A percentile compares a stretch with the other conserved stretches of the same genome.
Conservation (phyloP, 495 filamentous ascomycete species). For the Podospora comata region DNA sequence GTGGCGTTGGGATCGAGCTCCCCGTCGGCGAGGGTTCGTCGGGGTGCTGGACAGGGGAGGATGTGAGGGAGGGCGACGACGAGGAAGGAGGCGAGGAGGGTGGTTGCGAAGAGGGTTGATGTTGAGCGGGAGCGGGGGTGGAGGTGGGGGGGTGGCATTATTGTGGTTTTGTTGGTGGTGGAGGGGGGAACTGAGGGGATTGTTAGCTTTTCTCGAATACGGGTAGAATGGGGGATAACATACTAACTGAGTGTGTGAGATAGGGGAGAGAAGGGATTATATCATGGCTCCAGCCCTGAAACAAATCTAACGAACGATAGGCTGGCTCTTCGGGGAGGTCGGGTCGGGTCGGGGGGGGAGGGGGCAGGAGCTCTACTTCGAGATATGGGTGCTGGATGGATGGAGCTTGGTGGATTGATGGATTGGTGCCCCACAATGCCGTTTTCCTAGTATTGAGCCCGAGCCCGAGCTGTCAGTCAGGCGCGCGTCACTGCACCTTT, state of each 20-base stretch:
- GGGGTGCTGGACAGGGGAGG: slow-evolving; percentile 88
- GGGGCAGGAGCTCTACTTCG: neutral
- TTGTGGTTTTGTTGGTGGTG: slow-evolving; percentile 3
- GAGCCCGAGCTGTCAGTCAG: neutral
- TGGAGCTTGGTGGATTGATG: neutral
- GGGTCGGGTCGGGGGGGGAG: neutral
- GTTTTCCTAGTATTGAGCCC: neutral
- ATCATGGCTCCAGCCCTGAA: neutral
- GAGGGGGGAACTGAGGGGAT: neutral
- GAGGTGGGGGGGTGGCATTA: slow-evolving; percentile 84
- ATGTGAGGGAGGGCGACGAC: slow-evolving; percentile 88
- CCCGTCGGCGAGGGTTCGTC: slow-evolving; percentile 67
- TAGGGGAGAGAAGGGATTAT: neutral
- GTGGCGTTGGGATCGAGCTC: slow-evolving; percentile 41
- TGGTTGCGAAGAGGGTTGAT: slow-evolving; percentile 89
- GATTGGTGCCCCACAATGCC: neutral
- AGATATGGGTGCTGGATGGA: neutral
- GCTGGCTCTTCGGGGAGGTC: neutral
- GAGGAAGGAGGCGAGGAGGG: slow-evolving; percentile 83
- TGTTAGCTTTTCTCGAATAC: neutral
- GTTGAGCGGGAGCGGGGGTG: slow-evolving; percentile 91
- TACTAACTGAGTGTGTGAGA: neutral
- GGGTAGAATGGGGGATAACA: neutral
- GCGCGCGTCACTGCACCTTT: neutral
- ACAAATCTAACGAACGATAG: neutral